Base-by-base conservation (phyloP, 305 asterid species). In the Fraxinus baroniana region DNA sequence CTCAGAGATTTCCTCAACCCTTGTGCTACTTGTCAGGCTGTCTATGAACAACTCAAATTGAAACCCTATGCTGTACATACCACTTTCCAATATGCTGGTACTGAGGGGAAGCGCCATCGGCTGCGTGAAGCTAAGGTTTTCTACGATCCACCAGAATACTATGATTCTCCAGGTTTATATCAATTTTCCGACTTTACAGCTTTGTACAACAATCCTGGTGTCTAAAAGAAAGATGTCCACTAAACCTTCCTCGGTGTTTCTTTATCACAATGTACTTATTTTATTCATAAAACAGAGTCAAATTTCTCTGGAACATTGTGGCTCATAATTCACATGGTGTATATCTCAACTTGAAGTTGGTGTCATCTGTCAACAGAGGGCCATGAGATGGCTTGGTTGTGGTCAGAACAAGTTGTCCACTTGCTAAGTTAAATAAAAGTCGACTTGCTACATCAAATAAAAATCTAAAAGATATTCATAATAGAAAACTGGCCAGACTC, bases 41-140 rank as follows among this genome's bases (percentile, higher is more conserved):
- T 92, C 86, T 91, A 92, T 86, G 94, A 90, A 86, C 99, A 97
- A 89, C 98, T 97, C 81, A 90, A 90, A 85, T 82, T 97, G 87
- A 89, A 94, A 84, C 95, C 98, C 3, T 97, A 97, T 77, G 99
- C 98, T 84, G 98, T 94, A 76, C 98, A 97, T 83, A 95, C 99
- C 78, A 95, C 99, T 74, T 97, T 92, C 86, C 99, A 97, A 84
- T 97, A 90, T 89, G 97, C 95, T 82, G 99, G 98, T 81, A 97
- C 99, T 81, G 98, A 92, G 6, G 99, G 99, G 81, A 97, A 97
- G 89, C 97, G 99, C 76, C 98, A 97, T 83, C 92, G 99, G 80
- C 87, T 97, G 77, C 98, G 99, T 77, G 99, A 97, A 87, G 99
- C 93, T 84, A 97, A 89, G 98, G 82, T 92, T 49, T 97, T 97